Conservation (phyloP, 768 basidiomycete species). For the Boletus edulis region DNA sequence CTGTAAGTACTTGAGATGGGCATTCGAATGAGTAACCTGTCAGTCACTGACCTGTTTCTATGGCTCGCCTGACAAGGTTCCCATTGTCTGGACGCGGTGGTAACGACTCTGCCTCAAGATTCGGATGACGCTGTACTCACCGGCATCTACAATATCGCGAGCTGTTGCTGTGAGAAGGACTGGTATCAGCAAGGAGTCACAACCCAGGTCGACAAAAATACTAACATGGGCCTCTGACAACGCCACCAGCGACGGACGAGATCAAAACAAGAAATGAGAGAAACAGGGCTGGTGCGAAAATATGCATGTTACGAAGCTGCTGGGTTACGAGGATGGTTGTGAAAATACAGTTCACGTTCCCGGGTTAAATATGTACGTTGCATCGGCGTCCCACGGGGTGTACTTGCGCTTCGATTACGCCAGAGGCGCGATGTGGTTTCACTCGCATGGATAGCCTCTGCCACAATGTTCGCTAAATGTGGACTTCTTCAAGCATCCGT, state of each 20-base stretch:
- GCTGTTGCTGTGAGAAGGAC: not conserved
- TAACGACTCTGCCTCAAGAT: not conserved
- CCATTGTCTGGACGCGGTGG: not conserved
- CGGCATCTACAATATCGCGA: not conserved
- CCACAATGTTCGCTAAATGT: not conserved
- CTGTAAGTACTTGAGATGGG: not conserved
- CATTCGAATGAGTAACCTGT: not conserved
- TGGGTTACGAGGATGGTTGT: not conserved
- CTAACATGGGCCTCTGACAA: slow-evolving; percentile 9
- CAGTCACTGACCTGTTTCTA: slow-evolving; percentile 7
- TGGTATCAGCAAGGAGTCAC: not conserved
- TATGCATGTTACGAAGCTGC: slow-evolving; percentile 7
- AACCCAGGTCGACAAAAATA: not conserved
- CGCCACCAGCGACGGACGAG: slow-evolving; percentile 5
- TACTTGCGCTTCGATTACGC: not conserved
- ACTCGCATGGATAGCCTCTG: not conserved
- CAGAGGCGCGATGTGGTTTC: not conserved
- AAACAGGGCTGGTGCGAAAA: slow-evolving; percentile 6
- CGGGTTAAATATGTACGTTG: slow-evolving; percentile 10
- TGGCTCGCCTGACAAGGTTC: not conserved
- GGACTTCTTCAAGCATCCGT: not conserved
- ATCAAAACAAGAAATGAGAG: slow-evolving; percentile 11
- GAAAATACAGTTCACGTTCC: not conserved
- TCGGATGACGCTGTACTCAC: not conserved
- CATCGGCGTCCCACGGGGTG: not conserved